Evolutionary conservation across 345 rosid genomes (phyloP).

Genomic region (Pugionium cornutum): DNA sequence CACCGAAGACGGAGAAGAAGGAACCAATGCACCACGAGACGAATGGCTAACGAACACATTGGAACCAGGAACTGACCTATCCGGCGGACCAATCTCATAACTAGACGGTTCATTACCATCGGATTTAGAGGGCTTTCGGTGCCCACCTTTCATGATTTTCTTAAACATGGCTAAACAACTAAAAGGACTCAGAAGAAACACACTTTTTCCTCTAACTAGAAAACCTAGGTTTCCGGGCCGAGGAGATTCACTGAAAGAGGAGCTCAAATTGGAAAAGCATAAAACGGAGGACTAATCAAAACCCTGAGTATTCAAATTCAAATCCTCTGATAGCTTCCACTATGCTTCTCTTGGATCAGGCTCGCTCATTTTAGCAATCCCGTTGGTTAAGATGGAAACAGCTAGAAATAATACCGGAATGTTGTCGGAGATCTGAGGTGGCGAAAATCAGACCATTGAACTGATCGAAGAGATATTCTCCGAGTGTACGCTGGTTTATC

Average conservation of each 20-base stretch:
- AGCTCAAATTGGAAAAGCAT: constrained; percentile 36
- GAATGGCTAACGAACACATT: constrained; percentile 74
- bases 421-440: constrained; percentile 36
- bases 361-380: constrained; percentile 17
- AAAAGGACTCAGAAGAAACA: constrained; percentile 5
- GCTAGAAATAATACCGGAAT: constrained; percentile 17
- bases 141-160: constrained; percentile 88
- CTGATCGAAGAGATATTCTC: constrained; percentile 12
- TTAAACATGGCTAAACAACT: constrained; percentile 60
- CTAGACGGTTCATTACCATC: constrained; percentile 52
- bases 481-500: constrained; percentile 7
- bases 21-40: constrained; percentile 51
- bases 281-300: constrained; percentile 21
- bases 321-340: constrained; percentile 21
- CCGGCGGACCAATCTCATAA: constrained; percentile 44
- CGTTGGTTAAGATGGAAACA: neutral
- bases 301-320: constrained; percentile 20
- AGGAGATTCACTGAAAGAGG: constrained; percentile 28
- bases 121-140: constrained; percentile 73
- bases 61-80: constrained; percentile 37
- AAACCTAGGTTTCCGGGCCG: constrained; percentile 31
- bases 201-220: constrained; percentile 17
- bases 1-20: constrained; percentile 24
- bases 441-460: constrained; percentile 23
- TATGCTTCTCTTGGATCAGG: constrained; percentile 25